Evolutionary conservation across 2,329 filamentous ascomycete genomes (phyloP), one percentile per base, ranked within the genome.

Genomic region (Neonectria hederae): DNA sequence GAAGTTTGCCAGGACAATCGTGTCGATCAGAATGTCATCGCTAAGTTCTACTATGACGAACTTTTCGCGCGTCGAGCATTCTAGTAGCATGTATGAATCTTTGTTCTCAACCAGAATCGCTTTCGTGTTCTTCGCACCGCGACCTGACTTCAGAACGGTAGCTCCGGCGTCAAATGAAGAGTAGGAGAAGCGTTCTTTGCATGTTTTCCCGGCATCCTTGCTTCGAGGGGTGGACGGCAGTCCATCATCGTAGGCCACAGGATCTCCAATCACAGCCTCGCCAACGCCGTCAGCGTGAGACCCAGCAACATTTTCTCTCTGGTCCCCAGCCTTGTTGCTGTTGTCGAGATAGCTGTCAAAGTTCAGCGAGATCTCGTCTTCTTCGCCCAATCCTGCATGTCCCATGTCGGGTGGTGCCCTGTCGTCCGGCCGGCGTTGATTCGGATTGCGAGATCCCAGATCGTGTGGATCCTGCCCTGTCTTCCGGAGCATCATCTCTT

Each of bases 161-260:
- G 96, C 96, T 11, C 96, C 96, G 65, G 94, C 97, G 77, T 99
- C 96, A 75, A 98, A 98, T 1, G 95, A 98, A 7, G 96, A 94
- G 80, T 97, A 99, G 59, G 97, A 98, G 79, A 97, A 97, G 48
- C 96, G 87, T 79, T 98, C 96, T 79, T 98, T 98, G 85, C 95
- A 97, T 0, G 96, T 99, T 78, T 93, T 97, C 8, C 96, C 96
- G 4, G 96, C 96, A 78, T 98, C 94, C 78, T 97, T 97, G 75
- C 92, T 94, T 40, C 93, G 87, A 65, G 89, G 85, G 38, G 85
- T 82, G 19, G 84, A 83, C n/a, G 83, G 80, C 52, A 83, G 82
- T 11, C 79, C 82, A 65, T 85, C 81, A 54, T 83, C 82, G 67
- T 83, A 80, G 0, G 82, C 73, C 2, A 84, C 77, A 22, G 81